Evolutionary conservation across 2,329 filamentous ascomycete genomes (phyloP), one percentile per base, ranked within the genome.

Genomic region (Fusarium nelsonii): DNA sequence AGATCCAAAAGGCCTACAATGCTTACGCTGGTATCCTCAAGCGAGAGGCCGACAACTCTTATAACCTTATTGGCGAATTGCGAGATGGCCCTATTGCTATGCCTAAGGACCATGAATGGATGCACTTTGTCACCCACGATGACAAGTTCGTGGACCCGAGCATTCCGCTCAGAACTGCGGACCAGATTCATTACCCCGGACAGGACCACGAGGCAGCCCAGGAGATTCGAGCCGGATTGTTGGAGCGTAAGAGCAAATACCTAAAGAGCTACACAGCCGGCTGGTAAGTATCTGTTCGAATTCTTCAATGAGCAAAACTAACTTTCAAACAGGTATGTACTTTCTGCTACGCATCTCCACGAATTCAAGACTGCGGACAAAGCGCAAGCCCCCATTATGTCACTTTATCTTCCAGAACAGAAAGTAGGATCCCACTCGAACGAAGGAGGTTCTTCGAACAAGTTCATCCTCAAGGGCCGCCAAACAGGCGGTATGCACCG

Each of bases 291-390:
- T 28, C 49, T 16, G 26, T 46, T 36, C 14, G 5, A 55, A 16
- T 36, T 39, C 3, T 18, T 12, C 6, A 34, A 43, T 33, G 41
- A 34, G 30, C 9, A 32, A 33, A 34, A 26, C 63, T 72, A 57
- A 71, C 55, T 23, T 15, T 28, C n/a, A 33, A 14, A 10, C 72
- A 96, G 92, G 93, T 97, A 97, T 79, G 94, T 98, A 48, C 84
- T 99, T 72, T 97, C 96, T 73, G 93, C 96, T 16, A 98, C 96
- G 58, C 96, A 99, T 81, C 87, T 99, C 23, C 96, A 99, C 82
- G 96, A 99, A 81, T 99, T 98, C 87, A 97, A 97, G 79, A 97
- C 94, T n/a, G 93, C 94, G 71, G 95, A 98, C 81, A 94, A 95
- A 78, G 91, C 88, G 63, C 93, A 96, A 80, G 91, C 92, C 39